Percentiles rank a stretch among this genome's conserved stretches.
Evolutionary conservation across 148 eudicot genomes (phyloP).

Genomic region (Limonium bicolor): DNA sequence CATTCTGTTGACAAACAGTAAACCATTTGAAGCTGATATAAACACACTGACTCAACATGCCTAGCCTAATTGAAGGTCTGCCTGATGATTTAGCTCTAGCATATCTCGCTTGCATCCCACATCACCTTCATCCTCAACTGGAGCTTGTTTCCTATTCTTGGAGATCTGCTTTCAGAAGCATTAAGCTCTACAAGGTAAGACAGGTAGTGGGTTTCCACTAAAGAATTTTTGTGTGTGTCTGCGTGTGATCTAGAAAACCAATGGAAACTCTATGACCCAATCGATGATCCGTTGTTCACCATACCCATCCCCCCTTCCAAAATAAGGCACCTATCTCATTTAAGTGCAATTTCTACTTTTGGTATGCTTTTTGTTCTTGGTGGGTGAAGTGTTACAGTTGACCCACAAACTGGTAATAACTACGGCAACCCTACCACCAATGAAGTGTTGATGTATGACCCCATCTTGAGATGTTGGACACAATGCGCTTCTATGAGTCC

Average conservation of each 20-base stretch:
- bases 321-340: slow-evolving; percentile 73
- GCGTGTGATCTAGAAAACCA: slow-evolving; percentile 88
- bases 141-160: slow-evolving; percentile 72
- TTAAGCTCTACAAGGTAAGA: slow-evolving; percentile 68
- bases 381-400: slow-evolving; percentile 94
- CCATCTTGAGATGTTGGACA: slow-evolving; percentile 50
- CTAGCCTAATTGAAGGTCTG: slow-evolving; percentile 83
- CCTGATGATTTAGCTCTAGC: slow-evolving; percentile 87
- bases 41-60: too few species aligned
- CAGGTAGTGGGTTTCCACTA: slow-evolving; percentile 46
- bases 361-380: slow-evolving; percentile 88
- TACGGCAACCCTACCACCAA: slow-evolving; percentile 79
- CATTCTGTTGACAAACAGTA: too few species aligned
- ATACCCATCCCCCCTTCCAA: slow-evolving; percentile 72
- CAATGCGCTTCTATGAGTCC: slow-evolving; percentile 61
- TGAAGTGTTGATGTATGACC: slow-evolving; percentile 91
- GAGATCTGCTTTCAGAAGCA: slow-evolving; percentile 64
- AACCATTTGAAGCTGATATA: too few species aligned
- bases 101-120: slow-evolving; percentile 87
- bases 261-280: slow-evolving; percentile 80
- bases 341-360: slow-evolving; percentile 58
- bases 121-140: slow-evolving; percentile 58
- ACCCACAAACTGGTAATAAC: slow-evolving; percentile 91
- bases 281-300: slow-evolving; percentile 66
- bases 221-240: slow-evolving; percentile 68